Conservation (phyloP, 257 asterid species). For the Solanum pennellii region DNA sequence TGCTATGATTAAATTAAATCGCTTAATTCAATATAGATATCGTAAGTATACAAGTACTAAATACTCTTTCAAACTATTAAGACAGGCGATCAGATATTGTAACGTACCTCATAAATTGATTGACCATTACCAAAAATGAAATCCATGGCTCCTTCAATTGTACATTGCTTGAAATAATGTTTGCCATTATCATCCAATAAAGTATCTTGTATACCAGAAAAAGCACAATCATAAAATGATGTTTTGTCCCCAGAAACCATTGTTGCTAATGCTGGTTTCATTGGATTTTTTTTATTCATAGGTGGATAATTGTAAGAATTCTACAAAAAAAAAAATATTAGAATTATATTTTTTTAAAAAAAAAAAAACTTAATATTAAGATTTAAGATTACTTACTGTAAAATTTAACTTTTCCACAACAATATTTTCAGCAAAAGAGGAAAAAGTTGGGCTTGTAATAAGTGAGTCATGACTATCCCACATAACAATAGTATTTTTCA, state of each 20-base stretch:
- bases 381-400: conserved; percentile 2
- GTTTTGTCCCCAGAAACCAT: conserved; percentile 34
- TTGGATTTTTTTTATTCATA: not conserved
- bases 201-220: conserved; percentile 42
- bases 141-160: conserved; percentile 40
- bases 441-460: conserved; percentile 23
- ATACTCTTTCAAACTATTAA: not conserved
- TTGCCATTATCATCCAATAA: conserved; percentile 35
- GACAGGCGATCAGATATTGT: not conserved
- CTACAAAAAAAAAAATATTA: not conserved
- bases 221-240: conserved; percentile 27
- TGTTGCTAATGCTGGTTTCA: conserved; percentile 29
- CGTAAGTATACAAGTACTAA: not conserved
- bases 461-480: conserved; percentile 19
- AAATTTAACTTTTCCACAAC: conserved; percentile 1
- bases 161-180: conserved; percentile 37
- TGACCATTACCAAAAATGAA: conserved; percentile 45
- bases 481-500: conserved; percentile 7
- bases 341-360: too few species aligned
- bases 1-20: not conserved
- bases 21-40: not conserved
- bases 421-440: conserved; percentile 28
- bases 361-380: not conserved
- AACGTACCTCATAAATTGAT: conserved; percentile 40
- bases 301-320: conserved; percentile 42